Percentiles rank a stretch among this genome's conserved stretches.
Evolutionary conservation across 306 rosid genomes (phyloP).

Genomic region (Sechiopsis laciniata): DNA sequence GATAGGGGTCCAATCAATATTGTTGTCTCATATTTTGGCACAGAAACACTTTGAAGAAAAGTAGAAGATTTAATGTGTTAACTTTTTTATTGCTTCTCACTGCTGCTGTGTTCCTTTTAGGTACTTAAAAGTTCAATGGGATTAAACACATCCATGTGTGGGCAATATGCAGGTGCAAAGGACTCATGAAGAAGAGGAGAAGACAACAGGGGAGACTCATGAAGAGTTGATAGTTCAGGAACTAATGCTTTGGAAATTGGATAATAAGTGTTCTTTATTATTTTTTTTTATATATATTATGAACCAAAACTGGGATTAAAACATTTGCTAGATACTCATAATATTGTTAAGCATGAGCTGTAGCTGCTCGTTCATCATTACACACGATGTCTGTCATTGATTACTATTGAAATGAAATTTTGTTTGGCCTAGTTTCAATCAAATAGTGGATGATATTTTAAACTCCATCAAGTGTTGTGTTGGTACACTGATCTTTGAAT

Average conservation of each 20-base stretch:
- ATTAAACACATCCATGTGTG: conserved; percentile 14
- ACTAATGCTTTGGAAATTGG: conserved; percentile 12
- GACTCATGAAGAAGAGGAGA: too few species aligned
- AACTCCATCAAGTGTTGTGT: background rate
- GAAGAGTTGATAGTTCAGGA: conserved; percentile 19
- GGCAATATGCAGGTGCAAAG: background rate
- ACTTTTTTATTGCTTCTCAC: conserved; percentile 5
- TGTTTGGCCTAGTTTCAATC: conserved; percentile 6
- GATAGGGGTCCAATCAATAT: background rate
- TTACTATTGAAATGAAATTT: background rate
- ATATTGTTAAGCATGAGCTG: background rate
- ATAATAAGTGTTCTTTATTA: background rate
- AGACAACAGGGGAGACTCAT: conserved; percentile 10
- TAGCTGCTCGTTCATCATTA: background rate
- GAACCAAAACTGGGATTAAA: conserved; percentile 13
- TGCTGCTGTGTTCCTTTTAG: background rate
- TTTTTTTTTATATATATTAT: too few species aligned
- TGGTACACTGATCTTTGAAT: conserved; percentile 3
- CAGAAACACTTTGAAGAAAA: background rate
- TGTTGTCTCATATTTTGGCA: background rate
- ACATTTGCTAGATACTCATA: background rate
- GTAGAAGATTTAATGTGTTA: background rate
- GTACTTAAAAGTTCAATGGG: conserved; percentile 19
- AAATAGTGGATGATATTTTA: background rate
- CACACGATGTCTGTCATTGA: background rate